Base-by-base conservation (phyloP, 371 early-diverging fungal genomes). In the Conidiobolus incongruus region DNA sequence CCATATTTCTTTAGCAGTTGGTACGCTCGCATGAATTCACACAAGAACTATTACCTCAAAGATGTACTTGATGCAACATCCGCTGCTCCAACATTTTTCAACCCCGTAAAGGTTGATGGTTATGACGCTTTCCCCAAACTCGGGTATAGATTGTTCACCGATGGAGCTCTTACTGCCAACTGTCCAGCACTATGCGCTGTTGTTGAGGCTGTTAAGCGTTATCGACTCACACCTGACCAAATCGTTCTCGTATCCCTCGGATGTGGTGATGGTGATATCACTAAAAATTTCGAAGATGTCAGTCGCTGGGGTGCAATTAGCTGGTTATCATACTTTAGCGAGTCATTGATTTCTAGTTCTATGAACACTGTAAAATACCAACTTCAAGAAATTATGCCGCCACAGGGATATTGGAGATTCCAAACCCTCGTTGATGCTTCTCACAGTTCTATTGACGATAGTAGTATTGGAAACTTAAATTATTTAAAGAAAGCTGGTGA, bases 1-100 rank as follows among this genome's bases (percentile, higher is more conserved):
- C 40, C 40, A 28, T 28, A 40, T 17, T 40, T 40, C 31, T 40
- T 40, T 17, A 40, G 28, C n/a, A 28, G 28, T 17, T 28, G 10
- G 10, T 6, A n/a, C 5, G 40, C 40, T 13, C 29, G 30, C 15
- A 4, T 5, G 3, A 8, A 40, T 40, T 4, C 12, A 7, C 6
- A 23, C 2, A 28, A 28, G 13, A 30, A 40, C 40, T 40, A 29
- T 10, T 7, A 39, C n/a, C 20, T 46, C 8, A 5, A 1, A 22
- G 47, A 47, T 40, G 41, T 47, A 8, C 17, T 47, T 8, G 28
- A 40, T 11, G 47, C 47, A 12, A 47, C 40, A 22, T 23, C 47
- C 16, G 47, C 47, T 40, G 47, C 47, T 11, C 47, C 47, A 12
- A 47, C 47, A 17, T 47, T 1, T 28, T 47, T 47, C 28, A 30